Evolutionary conservation across 148 eudicot genomes (phyloP).

Genomic region (Heliosperma pusillum): DNA sequence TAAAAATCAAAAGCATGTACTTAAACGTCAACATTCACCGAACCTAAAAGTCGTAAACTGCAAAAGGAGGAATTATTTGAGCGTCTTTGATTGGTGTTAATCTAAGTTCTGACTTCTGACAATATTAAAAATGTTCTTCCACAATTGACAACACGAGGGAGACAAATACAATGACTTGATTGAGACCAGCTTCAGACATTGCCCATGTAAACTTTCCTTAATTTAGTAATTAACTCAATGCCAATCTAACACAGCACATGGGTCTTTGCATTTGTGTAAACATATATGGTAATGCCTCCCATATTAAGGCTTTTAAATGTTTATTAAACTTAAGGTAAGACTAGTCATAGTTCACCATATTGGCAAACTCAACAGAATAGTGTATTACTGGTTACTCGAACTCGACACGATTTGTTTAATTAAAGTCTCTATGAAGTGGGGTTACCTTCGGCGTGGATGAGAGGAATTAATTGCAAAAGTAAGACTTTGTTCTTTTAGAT

Average conservation of each 20-base stretch:
- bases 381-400: too few species aligned
- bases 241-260: slow-evolving; percentile 6
- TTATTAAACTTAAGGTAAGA: not conserved
- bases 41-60: not conserved
- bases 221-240: not conserved
- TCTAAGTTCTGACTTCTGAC: slow-evolving; percentile 2
- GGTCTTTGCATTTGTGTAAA: not conserved
- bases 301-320: not conserved
- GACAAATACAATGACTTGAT: slow-evolving; percentile 22
- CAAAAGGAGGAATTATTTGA: not conserved
- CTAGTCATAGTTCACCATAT: too few species aligned
- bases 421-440: too few species aligned
- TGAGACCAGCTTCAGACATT: slow-evolving; percentile 27
- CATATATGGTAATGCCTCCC: not conserved
- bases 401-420: too few species aligned
- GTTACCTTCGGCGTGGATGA: too few species aligned
- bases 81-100: not conserved
- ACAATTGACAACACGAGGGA: slow-evolving; percentile 1
- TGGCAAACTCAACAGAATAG: too few species aligned
- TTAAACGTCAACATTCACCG: not conserved
- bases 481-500: too few species aligned
- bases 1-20: too few species aligned
- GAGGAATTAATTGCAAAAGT: too few species aligned
- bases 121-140: not conserved
- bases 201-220: not conserved